Evolutionary conservation across 2,329 filamentous ascomycete genomes (phyloP), one percentile per base, ranked within the genome.

Genomic region (Trichoderma asperellum): DNA sequence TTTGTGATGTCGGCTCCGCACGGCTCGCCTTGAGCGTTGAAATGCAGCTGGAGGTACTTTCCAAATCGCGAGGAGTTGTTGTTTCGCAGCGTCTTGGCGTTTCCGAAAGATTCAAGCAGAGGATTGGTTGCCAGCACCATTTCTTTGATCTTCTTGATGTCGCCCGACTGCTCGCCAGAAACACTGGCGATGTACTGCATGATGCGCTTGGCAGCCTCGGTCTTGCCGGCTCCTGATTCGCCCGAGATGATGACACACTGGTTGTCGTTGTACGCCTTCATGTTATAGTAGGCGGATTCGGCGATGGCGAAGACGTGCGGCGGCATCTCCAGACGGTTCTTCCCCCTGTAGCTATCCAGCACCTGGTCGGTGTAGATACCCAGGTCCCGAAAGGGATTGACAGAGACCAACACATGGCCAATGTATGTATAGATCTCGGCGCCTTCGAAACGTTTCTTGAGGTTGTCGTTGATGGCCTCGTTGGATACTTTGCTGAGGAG

Each of bases 101-200:
- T 99, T 77, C 96, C 96, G 76, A 99, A 99, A 0, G 95, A 97
- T 81, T 99, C 96, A 24, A 99, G 89, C 73, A 99, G 83, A 60
- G 96, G 96, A 81, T 99, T 99, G 70, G 96, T 99, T 78, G 96
- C 96, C 81, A 98, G 87, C 81, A 98, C 95, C 95, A 98, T 99
- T 82, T 99, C 94, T 85, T 98, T 99, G 80, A 96, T 97, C 81
- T 97, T 89, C 81, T 98, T 91, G 78, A 98, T 97, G 64, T 94
- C 93, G 70, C 91, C 92, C 74, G 93, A 90, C 73, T 85, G 84
- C 72, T 94, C 93, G 53, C 94, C 94, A 1, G 96, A 98, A 10
- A 98, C 95, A 79, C 91, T 98, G 73, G 96, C 96, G 80, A 99
- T 98, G 82, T 99, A 99, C 83, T 99, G 96, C 95, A 99, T 99